Evolutionary conservation across 2,329 filamentous ascomycete genomes (phyloP).

Genomic region (Beauveria sp.): DNA sequence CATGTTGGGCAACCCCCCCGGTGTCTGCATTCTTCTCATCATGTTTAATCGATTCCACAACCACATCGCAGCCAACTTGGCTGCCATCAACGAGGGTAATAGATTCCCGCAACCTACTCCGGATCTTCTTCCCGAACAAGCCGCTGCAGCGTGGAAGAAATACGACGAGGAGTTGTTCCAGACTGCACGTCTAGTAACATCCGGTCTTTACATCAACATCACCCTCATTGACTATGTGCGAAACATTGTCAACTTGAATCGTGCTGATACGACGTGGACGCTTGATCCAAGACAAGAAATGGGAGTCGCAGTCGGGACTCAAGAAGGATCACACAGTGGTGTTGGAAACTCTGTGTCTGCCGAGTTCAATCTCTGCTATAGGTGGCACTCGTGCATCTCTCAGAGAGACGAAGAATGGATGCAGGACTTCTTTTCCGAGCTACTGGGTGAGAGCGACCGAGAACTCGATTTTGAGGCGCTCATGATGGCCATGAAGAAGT

Average conservation of each 20-base stretch:
- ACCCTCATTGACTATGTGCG: constrained; percentile 71
- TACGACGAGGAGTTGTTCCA: constrained; percentile 75
- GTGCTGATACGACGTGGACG: constrained; percentile 66
- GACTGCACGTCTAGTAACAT: constrained; percentile 66
- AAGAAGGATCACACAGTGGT: constrained; percentile 56
- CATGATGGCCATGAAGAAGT: constrained; percentile 53
- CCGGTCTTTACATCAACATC: constrained; percentile 71
- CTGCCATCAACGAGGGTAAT: constrained; percentile 76
- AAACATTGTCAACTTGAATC: constrained; percentile 58
- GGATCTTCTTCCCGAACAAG: constrained; percentile 40
- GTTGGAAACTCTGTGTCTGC: constrained; percentile 77
- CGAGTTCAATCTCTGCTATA: constrained; percentile 83
- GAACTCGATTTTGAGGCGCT: constrained; percentile 37
- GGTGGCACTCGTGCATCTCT: constrained; percentile 76
- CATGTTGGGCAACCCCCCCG: constrained; percentile 62
- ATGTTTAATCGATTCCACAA: constrained; percentile 88
- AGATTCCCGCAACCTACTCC: constrained; percentile 62
- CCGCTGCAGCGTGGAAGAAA: constrained; percentile 51
- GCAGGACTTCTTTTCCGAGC: constrained; percentile 54
- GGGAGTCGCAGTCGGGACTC: constrained; percentile 45
- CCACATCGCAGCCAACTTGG: constrained; percentile 69
- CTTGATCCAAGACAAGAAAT: constrained; percentile 69
- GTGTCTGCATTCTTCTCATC: constrained; percentile 62
- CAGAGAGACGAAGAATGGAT: constrained; percentile 76
- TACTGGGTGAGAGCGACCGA: constrained; percentile 47